Evolutionary conservation across 2,329 filamentous ascomycete genomes (phyloP).

Genomic region (Exophiala lecanii-corni): DNA sequence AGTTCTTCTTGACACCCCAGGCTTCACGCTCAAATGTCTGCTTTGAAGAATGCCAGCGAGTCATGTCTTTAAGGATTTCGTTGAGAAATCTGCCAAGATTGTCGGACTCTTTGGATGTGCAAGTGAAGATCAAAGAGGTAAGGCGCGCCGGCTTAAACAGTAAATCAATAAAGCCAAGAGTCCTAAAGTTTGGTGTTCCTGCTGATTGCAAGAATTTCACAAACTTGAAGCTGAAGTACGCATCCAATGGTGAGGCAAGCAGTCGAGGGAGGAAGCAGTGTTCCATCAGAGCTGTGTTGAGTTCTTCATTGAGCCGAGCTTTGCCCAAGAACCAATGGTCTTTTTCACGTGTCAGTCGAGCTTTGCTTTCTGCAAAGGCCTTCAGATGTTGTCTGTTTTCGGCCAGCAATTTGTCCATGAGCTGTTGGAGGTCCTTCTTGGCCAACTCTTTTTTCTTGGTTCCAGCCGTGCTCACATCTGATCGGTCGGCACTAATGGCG

Average conservation of each 20-base stretch:
- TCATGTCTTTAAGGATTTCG: constrained; percentile 73
- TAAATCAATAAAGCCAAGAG: constrained; percentile 75
- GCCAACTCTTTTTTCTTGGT: constrained; percentile 64
- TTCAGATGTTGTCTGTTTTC: constrained; percentile 69
- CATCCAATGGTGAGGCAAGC: constrained; percentile 76
- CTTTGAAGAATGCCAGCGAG: constrained; percentile 77
- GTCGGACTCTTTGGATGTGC: constrained; percentile 84
- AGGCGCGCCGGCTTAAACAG: constrained; percentile 80
- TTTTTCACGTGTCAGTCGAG: constrained; percentile 70
- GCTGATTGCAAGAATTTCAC: constrained; percentile 81
- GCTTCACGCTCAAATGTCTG: constrained; percentile 76
- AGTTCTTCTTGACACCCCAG: constrained; percentile 58
- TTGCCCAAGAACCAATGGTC: constrained; percentile 69
- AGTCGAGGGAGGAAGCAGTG: constrained; percentile 89
- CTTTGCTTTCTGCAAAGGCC: constrained; percentile 61
- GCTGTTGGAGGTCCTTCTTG: constrained; percentile 63
- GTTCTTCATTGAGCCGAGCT: constrained; percentile 57
- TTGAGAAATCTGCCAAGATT: constrained; percentile 89
- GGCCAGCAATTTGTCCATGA: constrained; percentile 64
- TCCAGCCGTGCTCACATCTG: constrained; percentile 65
- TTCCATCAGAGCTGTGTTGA: constrained; percentile 76
- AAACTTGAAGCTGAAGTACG: constrained; percentile 82
- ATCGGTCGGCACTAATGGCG: constrained; percentile 64
- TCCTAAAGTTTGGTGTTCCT: constrained; percentile 79
- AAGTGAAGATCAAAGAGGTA: constrained; percentile 78